These are phyloP conservation scores for Aspergillus jensenii DNA, from an alignment of 2,329 filamentous ascomycete genomes.

Conservation along the genomic window DNA sequence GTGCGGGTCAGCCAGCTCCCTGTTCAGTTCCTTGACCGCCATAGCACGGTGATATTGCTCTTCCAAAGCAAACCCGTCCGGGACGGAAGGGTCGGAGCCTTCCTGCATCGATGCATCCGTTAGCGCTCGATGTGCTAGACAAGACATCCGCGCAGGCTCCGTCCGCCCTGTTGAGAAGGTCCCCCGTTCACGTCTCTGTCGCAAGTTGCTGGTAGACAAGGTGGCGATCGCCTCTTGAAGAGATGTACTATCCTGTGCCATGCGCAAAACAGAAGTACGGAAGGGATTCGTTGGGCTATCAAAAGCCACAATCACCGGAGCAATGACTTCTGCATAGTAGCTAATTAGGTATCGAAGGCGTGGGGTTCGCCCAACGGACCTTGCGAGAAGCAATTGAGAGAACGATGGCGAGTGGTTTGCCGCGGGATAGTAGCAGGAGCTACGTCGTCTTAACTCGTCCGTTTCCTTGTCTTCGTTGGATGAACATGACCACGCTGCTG, in stretches of 20 bases:
- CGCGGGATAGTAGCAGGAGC: slow-evolving; percentile 15
- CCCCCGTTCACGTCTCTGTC: slow-evolving; percentile 67
- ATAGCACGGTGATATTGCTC: slow-evolving; percentile 83
- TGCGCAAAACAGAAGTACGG: slow-evolving; percentile 73
- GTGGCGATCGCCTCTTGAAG: slow-evolving; percentile 93
- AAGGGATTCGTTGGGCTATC: slow-evolving; percentile 86
- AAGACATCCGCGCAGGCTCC: slow-evolving; percentile 50
- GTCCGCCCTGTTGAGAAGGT: slow-evolving; percentile 55
- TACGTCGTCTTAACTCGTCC: neutral
- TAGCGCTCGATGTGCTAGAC: slow-evolving; percentile 44
- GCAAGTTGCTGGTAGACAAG: slow-evolving; percentile 81
- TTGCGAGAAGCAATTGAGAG: slow-evolving; percentile 36
- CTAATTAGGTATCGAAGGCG: slow-evolving; percentile 87
- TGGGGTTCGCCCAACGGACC: slow-evolving; percentile 63
- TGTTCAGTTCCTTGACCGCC: slow-evolving; percentile 79
- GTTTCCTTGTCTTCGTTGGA: neutral
- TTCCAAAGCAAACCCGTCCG: slow-evolving; percentile 66
- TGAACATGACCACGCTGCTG: neutral
- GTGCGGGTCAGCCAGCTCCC: slow-evolving; percentile 73
- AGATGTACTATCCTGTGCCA: slow-evolving; percentile 75
- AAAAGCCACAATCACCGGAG: slow-evolving; percentile 86
- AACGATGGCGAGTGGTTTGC: slow-evolving; percentile 30
- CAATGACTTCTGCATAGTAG: slow-evolving; percentile 91
- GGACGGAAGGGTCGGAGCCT: slow-evolving; percentile 41
- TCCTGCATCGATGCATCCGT: slow-evolving; percentile 39